Conservation (phyloP, 2,329 filamentous ascomycete genomes). For the Beauveria caledonica region DNA sequence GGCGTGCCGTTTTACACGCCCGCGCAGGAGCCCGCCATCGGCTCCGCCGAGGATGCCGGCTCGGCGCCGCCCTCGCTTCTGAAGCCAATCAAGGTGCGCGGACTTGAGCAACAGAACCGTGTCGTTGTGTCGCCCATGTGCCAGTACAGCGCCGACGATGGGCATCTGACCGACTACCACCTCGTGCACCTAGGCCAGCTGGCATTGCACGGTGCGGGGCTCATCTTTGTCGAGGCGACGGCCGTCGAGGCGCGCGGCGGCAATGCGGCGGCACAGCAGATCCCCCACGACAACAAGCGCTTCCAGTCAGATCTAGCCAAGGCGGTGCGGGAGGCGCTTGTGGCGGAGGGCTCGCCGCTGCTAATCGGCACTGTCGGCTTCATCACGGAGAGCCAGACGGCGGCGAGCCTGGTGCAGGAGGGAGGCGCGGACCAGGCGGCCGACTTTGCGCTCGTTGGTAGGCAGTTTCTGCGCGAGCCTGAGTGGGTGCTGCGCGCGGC, state of each 20-base stretch:
- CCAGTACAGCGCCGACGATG: constrained; percentile 47
- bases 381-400: constrained; percentile 62
- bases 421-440: constrained; percentile 33
- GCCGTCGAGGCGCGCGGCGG: constrained; percentile 66
- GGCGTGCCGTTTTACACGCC: constrained; percentile 47
- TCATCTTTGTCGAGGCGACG: constrained; percentile 73
- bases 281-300: constrained; percentile 47
- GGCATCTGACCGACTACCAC: constrained; percentile 75
- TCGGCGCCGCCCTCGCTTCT: constrained; percentile 43
- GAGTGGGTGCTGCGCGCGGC: constrained; percentile 68
- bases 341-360: constrained; percentile 38
- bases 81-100: constrained; percentile 46
- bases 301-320: constrained; percentile 56
- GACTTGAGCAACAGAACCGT: constrained; percentile 46
- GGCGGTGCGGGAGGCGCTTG: constrained; percentile 50
- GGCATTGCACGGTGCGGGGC: constrained; percentile 62
- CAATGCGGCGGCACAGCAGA: constrained; percentile 53
- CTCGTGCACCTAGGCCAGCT: constrained; percentile 76
- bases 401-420: constrained; percentile 48
- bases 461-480: constrained; percentile 76
- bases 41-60: constrained; percentile 32
- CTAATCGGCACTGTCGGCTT: constrained; percentile 67
- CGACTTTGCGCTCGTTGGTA: constrained; percentile 66
- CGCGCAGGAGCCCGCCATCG: constrained; percentile 42
- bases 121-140: constrained; percentile 55